Evolutionary conservation across 208 protist genomes (phyloP).

Genomic region (Trypanosoma cruzi): DNA sequence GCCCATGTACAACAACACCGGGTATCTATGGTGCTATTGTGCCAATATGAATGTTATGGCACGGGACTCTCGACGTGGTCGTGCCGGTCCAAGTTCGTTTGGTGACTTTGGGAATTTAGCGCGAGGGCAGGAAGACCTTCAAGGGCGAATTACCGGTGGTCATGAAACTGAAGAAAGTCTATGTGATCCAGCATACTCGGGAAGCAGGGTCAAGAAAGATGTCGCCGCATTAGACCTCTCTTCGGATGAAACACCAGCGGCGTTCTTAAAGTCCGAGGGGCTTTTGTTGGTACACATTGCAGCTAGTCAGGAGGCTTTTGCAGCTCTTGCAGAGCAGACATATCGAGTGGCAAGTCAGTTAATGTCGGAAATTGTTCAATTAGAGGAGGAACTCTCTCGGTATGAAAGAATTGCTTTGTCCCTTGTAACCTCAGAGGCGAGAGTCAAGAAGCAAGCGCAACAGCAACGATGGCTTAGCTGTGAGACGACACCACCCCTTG

Average conservation of each 20-base stretch:
- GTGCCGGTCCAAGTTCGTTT: neutral
- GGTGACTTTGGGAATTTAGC: neutral
- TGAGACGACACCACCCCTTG: neutral
- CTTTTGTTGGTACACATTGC: constrained; percentile 31
- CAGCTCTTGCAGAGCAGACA: constrained; percentile 20
- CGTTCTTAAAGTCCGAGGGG: constrained; percentile 15
- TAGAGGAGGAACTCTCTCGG: constrained; percentile 19
- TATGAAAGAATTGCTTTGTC: constrained; percentile 24
- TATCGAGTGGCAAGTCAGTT: constrained; percentile 20
- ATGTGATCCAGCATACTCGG: neutral
- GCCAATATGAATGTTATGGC: constrained; percentile 36
- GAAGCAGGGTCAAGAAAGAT: neutral
- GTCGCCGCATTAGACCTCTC: neutral
- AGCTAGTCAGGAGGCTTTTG: constrained; percentile 19
- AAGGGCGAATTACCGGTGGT: neutral
- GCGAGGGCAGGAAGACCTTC: neutral
- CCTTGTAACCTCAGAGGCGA: constrained; percentile 6
- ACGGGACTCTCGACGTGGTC: constrained; percentile 21
- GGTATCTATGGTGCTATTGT: constrained; percentile 84
- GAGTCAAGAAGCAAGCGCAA: constrained; percentile 1
- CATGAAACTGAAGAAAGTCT: neutral
- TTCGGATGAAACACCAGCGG: neutral
- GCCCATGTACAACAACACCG: constrained; percentile 65
- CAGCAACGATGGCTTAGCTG: neutral
- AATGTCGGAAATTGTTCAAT: constrained; percentile 1